Evolutionary conservation across 768 basidiomycete genomes (phyloP), one percentile per base, ranked within the genome.

Genomic region (Rossbeevera mucosa): DNA sequence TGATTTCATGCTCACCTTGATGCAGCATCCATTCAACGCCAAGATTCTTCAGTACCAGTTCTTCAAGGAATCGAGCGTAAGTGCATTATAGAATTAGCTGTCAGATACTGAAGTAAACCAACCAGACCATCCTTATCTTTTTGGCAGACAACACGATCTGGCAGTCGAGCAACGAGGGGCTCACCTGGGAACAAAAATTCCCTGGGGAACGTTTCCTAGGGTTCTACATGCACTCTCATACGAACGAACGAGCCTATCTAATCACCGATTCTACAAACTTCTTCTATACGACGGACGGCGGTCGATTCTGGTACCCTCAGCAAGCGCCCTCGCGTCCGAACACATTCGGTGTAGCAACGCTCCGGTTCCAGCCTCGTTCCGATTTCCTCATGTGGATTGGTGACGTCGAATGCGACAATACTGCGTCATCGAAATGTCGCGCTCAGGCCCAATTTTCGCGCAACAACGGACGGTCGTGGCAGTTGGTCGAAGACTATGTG

Each of bases 91-190:
- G 21, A 7, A 8, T 7, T 33, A 14, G 2, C 21, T 28, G 14
- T 6, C 20, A 9, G 12, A 30, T 40, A 47, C 33, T 63, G 40
- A 56, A 24, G 9, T 22, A 28, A 30, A 33, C 5, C 33, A 42
- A 38, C 2, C 50, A 91, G 80, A 94, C 93, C 0, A 80, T 98
- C 50, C 80, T 99, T 28, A 83, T 91, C 36, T 85, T 90, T 6
- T 78, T 96, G 3, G 65, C 67, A 1, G 93, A 98, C 62, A 69
- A 82, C 55, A 77, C 80, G 0, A 76, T 98, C 49, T 98, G 92
- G 92, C 94, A 97, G 72, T 96, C 93, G 1, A 83, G 82, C 61
- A 97, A 94, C 64, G 94, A 99, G 69, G 96, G 95, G 1, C 93
- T 91, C 69, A 84, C 84, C 0, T 99, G 95, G 94, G 76, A 77